These are phyloP conservation scores for Aspergillus sergii DNA, from an alignment of 2,329 filamentous ascomycete species.

Conservation along the genomic window DNA sequence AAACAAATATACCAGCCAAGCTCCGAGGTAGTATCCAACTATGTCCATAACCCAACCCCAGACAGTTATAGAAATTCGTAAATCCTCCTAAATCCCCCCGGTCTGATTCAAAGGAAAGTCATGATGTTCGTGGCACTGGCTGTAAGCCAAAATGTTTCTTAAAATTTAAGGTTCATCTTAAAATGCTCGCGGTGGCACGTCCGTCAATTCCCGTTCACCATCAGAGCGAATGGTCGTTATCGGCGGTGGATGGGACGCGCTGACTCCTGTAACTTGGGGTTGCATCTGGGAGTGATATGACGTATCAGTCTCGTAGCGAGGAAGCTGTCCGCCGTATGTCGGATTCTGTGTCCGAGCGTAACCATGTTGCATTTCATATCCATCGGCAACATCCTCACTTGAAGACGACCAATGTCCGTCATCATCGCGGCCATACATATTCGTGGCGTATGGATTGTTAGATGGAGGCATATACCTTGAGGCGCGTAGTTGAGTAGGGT, in stretches of 20 bases:
- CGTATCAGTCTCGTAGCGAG: constrained; percentile 30
- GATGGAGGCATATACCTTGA: constrained; percentile 22
- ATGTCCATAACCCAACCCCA: neutral
- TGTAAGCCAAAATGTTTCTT: neutral
- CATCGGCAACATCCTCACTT: constrained; percentile 39
- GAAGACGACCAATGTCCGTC: constrained; percentile 40
- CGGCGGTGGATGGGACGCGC: constrained; percentile 13
- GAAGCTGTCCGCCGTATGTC: constrained; percentile 18
- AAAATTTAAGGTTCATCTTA: neutral
- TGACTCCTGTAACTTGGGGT: constrained; percentile 9
- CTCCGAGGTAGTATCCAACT: neutral
- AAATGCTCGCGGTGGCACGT: constrained; percentile 18
- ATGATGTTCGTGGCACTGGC: constrained; percentile 10
- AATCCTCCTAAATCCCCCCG: neutral
- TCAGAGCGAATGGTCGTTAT: constrained; percentile 14
- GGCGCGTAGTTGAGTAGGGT: constrained; percentile 11
- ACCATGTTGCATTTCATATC: constrained; percentile 41
- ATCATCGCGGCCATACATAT: constrained; percentile 32
- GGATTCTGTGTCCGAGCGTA: constrained; percentile 30
- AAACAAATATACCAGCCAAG: neutral
- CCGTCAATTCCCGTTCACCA: constrained; percentile 23
- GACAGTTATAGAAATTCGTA: neutral
- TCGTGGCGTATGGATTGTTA: constrained; percentile 28
- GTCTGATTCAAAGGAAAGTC: neutral
- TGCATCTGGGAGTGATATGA: constrained; percentile 31